Percentiles rank a stretch among this genome's conserved stretches.
These are phyloP conservation scores for Hypoxylon fuscum DNA, from an alignment of 495 filamentous ascomycete genomes.

Conservation along the genomic window DNA sequence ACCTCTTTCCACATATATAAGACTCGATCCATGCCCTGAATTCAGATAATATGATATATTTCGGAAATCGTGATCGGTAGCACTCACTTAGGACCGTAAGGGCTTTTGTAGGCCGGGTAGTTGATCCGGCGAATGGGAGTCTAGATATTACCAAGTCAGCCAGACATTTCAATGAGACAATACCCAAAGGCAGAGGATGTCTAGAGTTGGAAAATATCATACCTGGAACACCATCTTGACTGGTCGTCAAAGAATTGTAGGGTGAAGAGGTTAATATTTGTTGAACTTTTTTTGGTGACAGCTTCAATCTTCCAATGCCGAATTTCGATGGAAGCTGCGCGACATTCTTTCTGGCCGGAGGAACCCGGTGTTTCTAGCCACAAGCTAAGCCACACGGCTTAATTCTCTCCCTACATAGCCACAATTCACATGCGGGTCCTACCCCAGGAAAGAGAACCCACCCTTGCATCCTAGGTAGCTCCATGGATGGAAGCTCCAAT, in stretches of 20 bases:
- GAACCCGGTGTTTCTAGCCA: slow-evolving; percentile 38
- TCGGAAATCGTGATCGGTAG: background rate
- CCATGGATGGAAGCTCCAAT: too few relatives aligned
- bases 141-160: slow-evolving; percentile 43
- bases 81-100: slow-evolving; percentile 63
- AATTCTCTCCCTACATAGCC: too few relatives aligned
- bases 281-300: slow-evolving; percentile 29
- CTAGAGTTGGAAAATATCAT: slow-evolving; percentile 22
- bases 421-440: too few relatives aligned
- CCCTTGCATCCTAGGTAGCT: too few relatives aligned
- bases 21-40: background rate
- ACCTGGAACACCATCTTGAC: slow-evolving; percentile 56
- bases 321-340: slow-evolving; percentile 36
- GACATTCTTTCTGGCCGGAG: slow-evolving; percentile 40
- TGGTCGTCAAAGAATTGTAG: slow-evolving; percentile 13
- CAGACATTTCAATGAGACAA: background rate
- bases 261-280: slow-evolving; percentile 28
- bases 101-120: slow-evolving; percentile 56
- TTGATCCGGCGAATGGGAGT: slow-evolving; percentile 43
- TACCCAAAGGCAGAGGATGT: background rate
- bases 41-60: background rate
- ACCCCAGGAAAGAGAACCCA: too few relatives aligned
- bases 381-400: slow-evolving; percentile 3
- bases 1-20: background rate
- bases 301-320: slow-evolving; percentile 30